Percentiles rank a stretch among this genome's conserved stretches.
Evolutionary conservation across 352 stramenopile genomes (phyloP).

Genomic region (Phytophthora pistaciae): DNA sequence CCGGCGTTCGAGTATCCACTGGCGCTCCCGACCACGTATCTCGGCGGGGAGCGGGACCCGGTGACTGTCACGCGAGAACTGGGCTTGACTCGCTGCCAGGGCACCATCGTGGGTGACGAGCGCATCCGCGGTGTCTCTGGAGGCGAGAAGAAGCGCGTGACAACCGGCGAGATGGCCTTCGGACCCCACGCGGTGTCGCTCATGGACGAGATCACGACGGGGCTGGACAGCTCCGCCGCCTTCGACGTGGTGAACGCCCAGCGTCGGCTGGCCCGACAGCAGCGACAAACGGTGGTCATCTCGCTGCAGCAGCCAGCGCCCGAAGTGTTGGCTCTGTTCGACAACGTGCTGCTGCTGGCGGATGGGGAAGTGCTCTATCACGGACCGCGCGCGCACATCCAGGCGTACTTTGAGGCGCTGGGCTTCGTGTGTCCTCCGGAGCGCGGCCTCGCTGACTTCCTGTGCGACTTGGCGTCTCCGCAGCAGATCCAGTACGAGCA

Average conservation of each 20-base stretch:
- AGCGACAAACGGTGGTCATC: constrained; percentile 71
- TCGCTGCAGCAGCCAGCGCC: constrained; percentile 90
- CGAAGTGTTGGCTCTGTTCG: constrained; percentile 93
- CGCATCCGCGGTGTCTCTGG: constrained; percentile 77
- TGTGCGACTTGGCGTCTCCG: constrained; percentile 54
- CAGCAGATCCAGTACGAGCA: constrained; percentile 52
- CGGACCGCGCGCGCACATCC: constrained; percentile 64
- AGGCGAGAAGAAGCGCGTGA: constrained; percentile 93
- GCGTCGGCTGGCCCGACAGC: constrained; percentile 40
- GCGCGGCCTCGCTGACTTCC: constrained; percentile 54
- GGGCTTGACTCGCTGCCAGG: constrained; percentile 53
- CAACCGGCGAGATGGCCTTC: constrained; percentile 87
- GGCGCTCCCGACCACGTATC: constrained; percentile 36
- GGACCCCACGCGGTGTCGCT: constrained; percentile 60
- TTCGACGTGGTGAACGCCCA: constrained; percentile 55
- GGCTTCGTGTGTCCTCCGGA: constrained; percentile 62
- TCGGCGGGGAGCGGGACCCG: constrained; percentile 47
- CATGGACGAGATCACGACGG: constrained; percentile 67
- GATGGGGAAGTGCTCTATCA: constrained; percentile 91
- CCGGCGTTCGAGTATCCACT: constrained; percentile 30
- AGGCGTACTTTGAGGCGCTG: constrained; percentile 84
- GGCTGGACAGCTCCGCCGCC: constrained; percentile 55
- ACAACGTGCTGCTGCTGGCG: constrained; percentile 92
- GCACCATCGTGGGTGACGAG: constrained; percentile 67
- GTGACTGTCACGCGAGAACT: constrained; percentile 40